Base-by-base conservation (phyloP, 306 rosid genomes). In the Nissolia schottii region DNA sequence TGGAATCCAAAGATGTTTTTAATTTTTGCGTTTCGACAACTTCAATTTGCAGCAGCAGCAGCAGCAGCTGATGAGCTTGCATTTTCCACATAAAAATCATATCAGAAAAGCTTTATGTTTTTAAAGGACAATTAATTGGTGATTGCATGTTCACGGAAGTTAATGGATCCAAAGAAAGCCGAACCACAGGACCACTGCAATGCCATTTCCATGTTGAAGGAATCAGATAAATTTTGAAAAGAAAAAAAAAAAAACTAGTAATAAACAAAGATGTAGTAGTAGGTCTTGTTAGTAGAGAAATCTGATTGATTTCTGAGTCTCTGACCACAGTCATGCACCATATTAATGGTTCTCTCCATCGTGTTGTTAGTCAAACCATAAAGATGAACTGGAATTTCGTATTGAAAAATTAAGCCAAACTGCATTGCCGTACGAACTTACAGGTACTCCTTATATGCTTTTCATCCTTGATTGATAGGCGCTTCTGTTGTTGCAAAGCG, bases 1-100 rank as follows among this genome's bases (percentile, higher is more conserved):
- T 28, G 76, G 85, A 81, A 77, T 81, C 82, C 85, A 73, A 81
- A 67, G 64, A 71, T 71, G 7, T 77, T 9, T 77, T n/a, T n/a
- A n/a, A n/a, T n/a, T n/a, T 68, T 68, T 49, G 60, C 37, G 2
- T 55, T 78, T 62, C 1, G 16, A 63, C 74, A 75, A 43, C 72
- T 71, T 64, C 29, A 46, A 55, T 7, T n/a, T n/a, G n/a, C n/a
- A 61, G 18, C 45, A 19, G 27, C 71, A 18, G 74, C 32, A 13
- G 6, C 3, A 45, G 34, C n/a, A 34, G 40, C 43, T 8, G 41
- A 12, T 37, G 43, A 37, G 43, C 61, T 55, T 35, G 64, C 54
- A 61, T 57, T 77, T 60, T 65, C 73, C 12, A 45, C 71, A 41
- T n/a, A 38, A 43, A 71, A 80, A 60, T 55, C 78, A 40, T 46